A percentile compares a stretch with the other conserved stretches of the same genome.
phyloP scores from a whole-genome alignment of 1,284 basidiomycete species.

The Papiliotrema fonsecae region DNA sequence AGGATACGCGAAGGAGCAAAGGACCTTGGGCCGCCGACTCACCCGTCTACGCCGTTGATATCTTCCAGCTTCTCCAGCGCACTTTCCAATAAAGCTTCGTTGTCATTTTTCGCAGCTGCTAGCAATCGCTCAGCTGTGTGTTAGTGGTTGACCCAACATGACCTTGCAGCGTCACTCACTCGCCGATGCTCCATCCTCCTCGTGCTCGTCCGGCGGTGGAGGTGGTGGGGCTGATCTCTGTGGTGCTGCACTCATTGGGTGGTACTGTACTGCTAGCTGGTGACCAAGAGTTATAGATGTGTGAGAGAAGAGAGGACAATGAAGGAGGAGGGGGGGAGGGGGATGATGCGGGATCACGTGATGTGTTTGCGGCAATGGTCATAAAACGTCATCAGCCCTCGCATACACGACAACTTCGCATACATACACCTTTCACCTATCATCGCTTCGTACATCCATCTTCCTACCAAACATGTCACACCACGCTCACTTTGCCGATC shows the following conservation, averaged over 20 bases:
- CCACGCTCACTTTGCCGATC: constrained; percentile 22
- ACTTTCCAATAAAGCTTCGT: constrained; percentile 63
- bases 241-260: constrained; percentile 26
- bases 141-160: constrained; percentile 5
- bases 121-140: constrained; percentile 64
- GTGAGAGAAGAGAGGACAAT: no score
- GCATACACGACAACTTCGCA: not conserved
- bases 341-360: no score
- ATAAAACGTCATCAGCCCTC: not conserved
- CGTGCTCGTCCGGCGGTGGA: constrained; percentile 22
- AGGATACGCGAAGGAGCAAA: not conserved
- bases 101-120: constrained; percentile 68
- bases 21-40: constrained; percentile 26
- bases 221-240: constrained; percentile 39
- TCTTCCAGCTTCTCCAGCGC: constrained; percentile 59
- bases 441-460: not conserved
- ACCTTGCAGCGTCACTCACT: constrained; percentile 22
- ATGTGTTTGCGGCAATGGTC: no score
- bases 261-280: not conserved
- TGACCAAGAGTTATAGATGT: not conserved
- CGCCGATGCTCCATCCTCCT: constrained; percentile 38
- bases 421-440: not conserved
- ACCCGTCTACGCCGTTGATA: constrained; percentile 75
- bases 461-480: constrained; percentile 1
- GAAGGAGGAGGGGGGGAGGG: no score